Evolutionary conservation across 352 stramenopile genomes (phyloP).

Genomic region (Achlya hypogyna): DNA sequence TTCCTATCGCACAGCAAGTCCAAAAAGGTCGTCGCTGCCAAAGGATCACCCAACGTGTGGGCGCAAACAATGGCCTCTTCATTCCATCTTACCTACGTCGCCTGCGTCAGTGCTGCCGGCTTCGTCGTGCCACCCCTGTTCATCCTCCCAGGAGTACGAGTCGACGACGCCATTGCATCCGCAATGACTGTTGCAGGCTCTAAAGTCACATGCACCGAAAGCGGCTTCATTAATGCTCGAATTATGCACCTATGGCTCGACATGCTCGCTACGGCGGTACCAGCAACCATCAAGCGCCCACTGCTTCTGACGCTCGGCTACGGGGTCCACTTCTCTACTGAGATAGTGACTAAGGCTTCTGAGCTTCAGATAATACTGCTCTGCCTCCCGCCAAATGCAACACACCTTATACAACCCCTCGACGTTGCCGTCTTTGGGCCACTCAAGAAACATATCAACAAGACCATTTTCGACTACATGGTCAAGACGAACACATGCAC

Average conservation of each 20-base stretch:
- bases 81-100: slow-evolving; percentile 6
- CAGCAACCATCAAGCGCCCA: not conserved
- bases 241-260: slow-evolving; percentile 1
- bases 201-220: not conserved
- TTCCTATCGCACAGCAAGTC: not conserved
- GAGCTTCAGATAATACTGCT: not conserved
- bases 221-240: slow-evolving; percentile 1
- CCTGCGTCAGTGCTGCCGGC: not conserved
- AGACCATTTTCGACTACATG: not conserved
- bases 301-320: slow-evolving; percentile 9
- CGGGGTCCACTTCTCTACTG: not conserved
- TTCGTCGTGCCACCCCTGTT: slow-evolving; percentile 4
- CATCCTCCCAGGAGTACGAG: not conserved
- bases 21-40: not conserved
- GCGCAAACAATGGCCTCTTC: not conserved
- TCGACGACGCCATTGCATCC: not conserved
- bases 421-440: slow-evolving; percentile 14
- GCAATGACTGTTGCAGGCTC: not conserved
- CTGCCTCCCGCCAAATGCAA: not conserved
- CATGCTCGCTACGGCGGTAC: not conserved
- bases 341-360: not conserved
- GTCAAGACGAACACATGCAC: not conserved
- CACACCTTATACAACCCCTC: slow-evolving; percentile 5
- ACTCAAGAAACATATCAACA: not conserved
- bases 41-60: not conserved